Base-by-base conservation (phyloP, 345 rosid genomes). In the Rhizophora mangle region DNA sequence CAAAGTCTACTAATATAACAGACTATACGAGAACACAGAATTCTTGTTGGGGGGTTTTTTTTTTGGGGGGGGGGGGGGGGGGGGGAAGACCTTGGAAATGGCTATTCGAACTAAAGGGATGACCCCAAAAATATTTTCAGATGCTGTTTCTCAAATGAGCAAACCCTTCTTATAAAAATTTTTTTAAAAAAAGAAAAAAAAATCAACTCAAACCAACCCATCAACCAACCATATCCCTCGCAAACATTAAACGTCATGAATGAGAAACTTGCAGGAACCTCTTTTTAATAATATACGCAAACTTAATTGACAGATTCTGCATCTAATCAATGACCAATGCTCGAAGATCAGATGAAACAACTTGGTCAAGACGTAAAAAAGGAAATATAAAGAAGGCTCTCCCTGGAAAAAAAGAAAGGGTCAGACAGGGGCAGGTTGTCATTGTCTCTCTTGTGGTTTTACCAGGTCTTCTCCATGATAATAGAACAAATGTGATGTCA, bases 271-370 rank as follows among this genome's bases (percentile, higher is more conserved):
- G 61, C 16, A 52, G 30, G 59, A 67, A 74, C 27, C 54, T 61
- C 65, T 13, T 22, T 1, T 9, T 43, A 27, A 26, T n/a, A 22
- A 55, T 49, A 29, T 62, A 27, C 13, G 24, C 30, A 6, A 19
- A 2, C 26, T 32, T 32, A 60, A 57, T 75, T 65, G 75, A 72
- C 65, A 46, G 20, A 64, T 72, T 80, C 78, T 61, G 68, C 49
- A 56, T 54, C 63, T 51, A 68, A 62, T 4, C 54, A 6, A 53
- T 0, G 13, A 21, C 11, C 19, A 56, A 4, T 22, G 18, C 60
- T 24, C 16, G 26, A 56, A 56, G 60, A 16, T 9, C 29, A 56
- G 16, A 56, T 3, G 16, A 3, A 16, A 13, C 60, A 24, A 24
- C 49, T 43, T 11, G 49, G 49, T 43, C 49, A 43, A 43, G 49